Conservation (phyloP, 1,284 basidiomycete genomes). For the Rhodotorula sp. region DNA sequence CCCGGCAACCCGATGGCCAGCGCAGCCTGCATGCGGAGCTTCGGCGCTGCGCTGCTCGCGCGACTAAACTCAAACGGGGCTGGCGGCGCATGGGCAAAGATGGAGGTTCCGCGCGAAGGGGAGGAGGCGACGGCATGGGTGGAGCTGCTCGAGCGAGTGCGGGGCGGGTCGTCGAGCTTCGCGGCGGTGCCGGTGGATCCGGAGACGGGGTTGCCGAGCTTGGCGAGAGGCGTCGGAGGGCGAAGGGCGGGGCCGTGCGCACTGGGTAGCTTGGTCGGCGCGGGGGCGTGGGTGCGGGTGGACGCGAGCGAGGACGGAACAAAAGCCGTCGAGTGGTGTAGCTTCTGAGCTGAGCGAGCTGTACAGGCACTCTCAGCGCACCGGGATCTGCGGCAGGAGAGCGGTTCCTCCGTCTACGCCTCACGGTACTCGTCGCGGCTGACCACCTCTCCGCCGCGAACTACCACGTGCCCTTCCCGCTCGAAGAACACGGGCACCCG, state of each 20-base stretch:
- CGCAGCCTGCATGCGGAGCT: slow-evolving; percentile 10
- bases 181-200: slow-evolving; percentile 1
- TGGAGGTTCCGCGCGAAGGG: neutral
- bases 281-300: slow-evolving; percentile 5
- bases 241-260: slow-evolving; percentile 1
- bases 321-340: neutral
- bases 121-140: neutral
- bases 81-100: neutral
- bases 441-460: neutral
- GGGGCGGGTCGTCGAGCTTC: slow-evolving; percentile 6
- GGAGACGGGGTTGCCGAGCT: neutral
- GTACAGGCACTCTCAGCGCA: neutral
- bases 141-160: neutral
- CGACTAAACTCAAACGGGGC: neutral
- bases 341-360: neutral
- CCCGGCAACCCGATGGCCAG: slow-evolving; percentile 24
- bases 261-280: slow-evolving; percentile 3
- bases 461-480: slow-evolving; percentile 25
- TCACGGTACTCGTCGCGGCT: neutral
- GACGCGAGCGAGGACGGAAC: neutral
- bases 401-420: neutral
- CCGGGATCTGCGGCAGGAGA: no score
- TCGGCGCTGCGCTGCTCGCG: neutral
- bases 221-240: neutral
- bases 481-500: slow-evolving; percentile 26